Conservation (phyloP, 2,329 filamentous ascomycete species). For the Exophiala bonariae region DNA sequence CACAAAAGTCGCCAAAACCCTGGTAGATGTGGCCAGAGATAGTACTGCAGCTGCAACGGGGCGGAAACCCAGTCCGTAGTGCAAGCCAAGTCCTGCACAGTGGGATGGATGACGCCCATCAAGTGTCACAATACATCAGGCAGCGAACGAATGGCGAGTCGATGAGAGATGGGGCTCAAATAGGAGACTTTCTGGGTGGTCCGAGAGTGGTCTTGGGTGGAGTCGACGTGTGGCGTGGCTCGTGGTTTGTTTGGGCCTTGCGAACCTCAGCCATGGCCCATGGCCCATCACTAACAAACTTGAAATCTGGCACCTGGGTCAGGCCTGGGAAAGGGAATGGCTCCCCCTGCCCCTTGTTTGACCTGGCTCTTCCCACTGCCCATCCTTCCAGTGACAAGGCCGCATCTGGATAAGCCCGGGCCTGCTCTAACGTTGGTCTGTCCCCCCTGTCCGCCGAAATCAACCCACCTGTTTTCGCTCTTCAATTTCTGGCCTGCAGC, state of each 20-base stretch:
- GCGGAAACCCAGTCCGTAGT: constrained; percentile 20
- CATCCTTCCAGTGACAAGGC: constrained; percentile 6
- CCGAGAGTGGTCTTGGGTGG: too few species aligned
- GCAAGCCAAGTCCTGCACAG: constrained; percentile 12
- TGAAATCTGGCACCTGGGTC: too few species aligned
- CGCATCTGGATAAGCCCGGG: background rate
- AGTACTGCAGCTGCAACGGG: constrained; percentile 13
- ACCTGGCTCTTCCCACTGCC: constrained; percentile 1
- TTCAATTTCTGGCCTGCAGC: too few species aligned
- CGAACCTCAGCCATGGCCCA: too few species aligned
- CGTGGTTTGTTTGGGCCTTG: background rate
- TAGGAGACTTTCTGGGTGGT: too few species aligned
- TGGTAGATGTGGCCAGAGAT: constrained; percentile 17
- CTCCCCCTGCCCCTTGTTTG: constrained; percentile 13
- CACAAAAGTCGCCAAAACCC: constrained; percentile 11
- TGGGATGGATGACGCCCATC: constrained; percentile 14
- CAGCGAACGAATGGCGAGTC: background rate
- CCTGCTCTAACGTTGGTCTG: background rate
- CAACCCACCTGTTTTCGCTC: constrained; percentile 4
- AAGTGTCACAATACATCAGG: constrained; percentile 16
- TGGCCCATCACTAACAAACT: too few species aligned
- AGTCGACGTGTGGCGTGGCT: constrained; percentile 12
- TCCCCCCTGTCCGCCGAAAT: constrained; percentile 1
- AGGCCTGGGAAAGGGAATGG: too few species aligned
- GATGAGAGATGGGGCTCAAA: background rate